phyloP scores from a whole-genome alignment of 2,329 filamentous ascomycete genomes.

The Phialemoniopsis sp. region DNA sequence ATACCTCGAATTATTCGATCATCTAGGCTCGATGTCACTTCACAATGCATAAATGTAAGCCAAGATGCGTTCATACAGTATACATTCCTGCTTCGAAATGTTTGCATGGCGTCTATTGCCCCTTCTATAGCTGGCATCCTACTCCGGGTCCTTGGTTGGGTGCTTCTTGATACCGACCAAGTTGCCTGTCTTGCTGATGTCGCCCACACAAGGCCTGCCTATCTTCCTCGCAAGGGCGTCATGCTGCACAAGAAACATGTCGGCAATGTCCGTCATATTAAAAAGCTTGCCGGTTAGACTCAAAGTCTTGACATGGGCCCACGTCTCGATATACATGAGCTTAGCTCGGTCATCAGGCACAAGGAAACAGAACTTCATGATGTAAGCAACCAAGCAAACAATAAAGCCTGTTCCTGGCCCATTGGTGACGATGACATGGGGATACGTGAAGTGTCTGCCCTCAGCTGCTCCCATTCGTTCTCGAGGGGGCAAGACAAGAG shows the following conservation, averaged over 20 bases:
- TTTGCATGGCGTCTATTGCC: too few relatives aligned
- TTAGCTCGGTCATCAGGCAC: conserved; percentile 55
- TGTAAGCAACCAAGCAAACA: conserved; percentile 48
- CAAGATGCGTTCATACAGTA: too few relatives aligned
- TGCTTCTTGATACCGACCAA: conserved; percentile 26
- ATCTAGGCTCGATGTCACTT: too few relatives aligned
- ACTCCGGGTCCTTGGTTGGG: conserved; percentile 16
- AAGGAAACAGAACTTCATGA: conserved; percentile 39
- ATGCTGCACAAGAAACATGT: conserved; percentile 83
- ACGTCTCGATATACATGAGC: conserved; percentile 86
- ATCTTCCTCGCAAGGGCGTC: conserved; percentile 50
- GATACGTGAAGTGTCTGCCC: conserved; percentile 37
- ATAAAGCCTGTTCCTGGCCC: conserved; percentile 86
- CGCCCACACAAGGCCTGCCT: conserved; percentile 25
- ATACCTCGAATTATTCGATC: too few relatives aligned
- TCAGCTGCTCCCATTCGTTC: conserved; percentile 7
- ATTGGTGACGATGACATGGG: conserved; percentile 78
- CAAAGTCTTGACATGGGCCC: conserved; percentile 77
- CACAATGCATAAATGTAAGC: too few relatives aligned
- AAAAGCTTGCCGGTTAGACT: conserved; percentile 83
- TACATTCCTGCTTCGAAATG: too few relatives aligned
- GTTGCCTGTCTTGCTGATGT: conserved; percentile 12
- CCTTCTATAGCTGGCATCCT: too few relatives aligned
- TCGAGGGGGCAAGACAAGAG: conserved; percentile 21
- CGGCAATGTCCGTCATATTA: conserved; percentile 58